Base-by-base conservation (phyloP, 495 filamentous ascomycete genomes). In the Thermothielavioides terrestris region DNA sequence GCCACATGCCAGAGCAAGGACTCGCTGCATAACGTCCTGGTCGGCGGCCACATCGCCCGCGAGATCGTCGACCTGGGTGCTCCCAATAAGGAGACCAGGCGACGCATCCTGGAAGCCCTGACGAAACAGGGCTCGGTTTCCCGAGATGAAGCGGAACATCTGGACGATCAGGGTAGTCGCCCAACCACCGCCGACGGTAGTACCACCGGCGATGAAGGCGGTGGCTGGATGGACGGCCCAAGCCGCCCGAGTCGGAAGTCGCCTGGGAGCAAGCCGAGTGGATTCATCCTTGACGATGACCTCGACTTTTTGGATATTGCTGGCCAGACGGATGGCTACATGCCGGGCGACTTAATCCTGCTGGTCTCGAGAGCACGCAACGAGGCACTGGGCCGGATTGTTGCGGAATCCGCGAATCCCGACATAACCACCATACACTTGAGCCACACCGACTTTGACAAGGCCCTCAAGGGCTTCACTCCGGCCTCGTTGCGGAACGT, bases 1-100 rank as follows among this genome's bases (percentile, higher is more conserved):
- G 89, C 85, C n/a, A 97, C 91, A 17, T 88, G 89, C 8, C 87
- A 94, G 63, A 83, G 83, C 18, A 96, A 97, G 64, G 92, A 97
- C 44, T 83, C 83, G 3, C 64, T 94, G 37, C 86, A 94, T 61
- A 86, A 83, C 52, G 74, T 88, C 12, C 75, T 94, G 39, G 77
- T 91, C 22, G 83, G 86, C 14, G 85, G 84, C 3, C 87, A 91
- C 61, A 76, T 92, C 14, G 82, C 88, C 36, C 77, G 85, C 34
- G 88, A 94, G 57, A 88, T 91, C 42, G 73, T 94, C n/a, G 78
- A 77, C 17, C 70, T 98, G 49, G 85, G 85, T 56, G 89, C 90
- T 0, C 94, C 91, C 1, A 86, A 91, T 55, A 96, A 97, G 64
- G 89, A 95, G 50, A 86, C 82, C n/a, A 76, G 92, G 51, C 73